These are phyloP conservation scores for Clonostachys rhizophaga DNA, from an alignment of 2,329 filamentous ascomycete genomes.

Conservation along the genomic window DNA sequence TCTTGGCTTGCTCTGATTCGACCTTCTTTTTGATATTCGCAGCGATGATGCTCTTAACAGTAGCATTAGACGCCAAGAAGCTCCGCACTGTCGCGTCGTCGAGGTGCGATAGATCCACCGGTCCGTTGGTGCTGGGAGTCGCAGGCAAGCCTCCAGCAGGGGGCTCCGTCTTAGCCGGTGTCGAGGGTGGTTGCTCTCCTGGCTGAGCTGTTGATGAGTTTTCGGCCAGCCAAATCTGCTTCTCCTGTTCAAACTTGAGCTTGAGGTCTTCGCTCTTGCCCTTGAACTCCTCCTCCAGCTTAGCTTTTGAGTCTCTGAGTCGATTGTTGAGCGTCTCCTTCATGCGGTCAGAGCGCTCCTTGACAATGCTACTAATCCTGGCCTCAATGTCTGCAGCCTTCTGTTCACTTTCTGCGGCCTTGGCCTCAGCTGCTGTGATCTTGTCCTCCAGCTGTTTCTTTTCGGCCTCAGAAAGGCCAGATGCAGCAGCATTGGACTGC, in stretches of 20 bases:
- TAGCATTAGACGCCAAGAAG: slow-evolving; percentile 50
- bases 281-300: slow-evolving; percentile 64
- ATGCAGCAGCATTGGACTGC: slow-evolving; percentile 2
- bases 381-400: slow-evolving; percentile 63
- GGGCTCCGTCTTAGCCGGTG: slow-evolving; percentile 33
- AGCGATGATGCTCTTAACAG: slow-evolving; percentile 52
- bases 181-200: slow-evolving; percentile 13
- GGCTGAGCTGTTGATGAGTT: slow-evolving; percentile 19
- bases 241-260: slow-evolving; percentile 57
- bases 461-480: slow-evolving; percentile 47
- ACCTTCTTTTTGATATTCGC: slow-evolving; percentile 63
- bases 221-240: slow-evolving; percentile 57
- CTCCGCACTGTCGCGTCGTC: slow-evolving; percentile 52
- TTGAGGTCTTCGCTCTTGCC: slow-evolving; percentile 57
- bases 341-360: slow-evolving; percentile 65
- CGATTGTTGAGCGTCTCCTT: slow-evolving; percentile 62
- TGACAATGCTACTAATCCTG: slow-evolving; percentile 54
- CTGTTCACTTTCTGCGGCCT: slow-evolving; percentile 58
- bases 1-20: slow-evolving; percentile 43
- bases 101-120: slow-evolving; percentile 40
- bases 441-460: slow-evolving; percentile 58
- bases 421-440: slow-evolving; percentile 55
- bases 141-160: slow-evolving; percentile 8
- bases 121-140: slow-evolving; percentile 4
- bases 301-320: slow-evolving; percentile 61